Base-by-base conservation (phyloP, 1,139 yeast species). In the Yamadazyma spencermartinsiae region DNA sequence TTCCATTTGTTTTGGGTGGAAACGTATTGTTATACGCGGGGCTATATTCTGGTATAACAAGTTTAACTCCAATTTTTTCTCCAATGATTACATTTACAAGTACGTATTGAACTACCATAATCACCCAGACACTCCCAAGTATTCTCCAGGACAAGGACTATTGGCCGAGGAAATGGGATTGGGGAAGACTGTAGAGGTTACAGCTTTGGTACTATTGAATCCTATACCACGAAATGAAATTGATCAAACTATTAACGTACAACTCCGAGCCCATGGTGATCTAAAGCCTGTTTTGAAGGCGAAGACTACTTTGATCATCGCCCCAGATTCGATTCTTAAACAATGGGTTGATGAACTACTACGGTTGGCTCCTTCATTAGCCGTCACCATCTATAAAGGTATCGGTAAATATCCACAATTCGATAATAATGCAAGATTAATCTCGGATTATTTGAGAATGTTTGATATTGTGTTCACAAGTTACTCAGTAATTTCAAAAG, bases 121-220 rank as follows among this genome's bases (percentile, higher is more conserved):
- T 2, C 47, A 45, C 8, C 19, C 35, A 1, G 46, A 42, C 14
- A 45, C 45, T 33, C 25, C 53, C 46, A 2, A 51, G 10, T 38
- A 37, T 4, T 38, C 65, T 6, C 75, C 74, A 2, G 90, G 88
- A 0, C 74, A 72, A 41, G 96, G 92, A 0, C 63, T 90, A 7
- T 59, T 90, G 28, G 85, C 94, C 1, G 98, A 90, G 55, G 98
- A 92, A 60, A 92, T 92, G 98, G 98, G 98, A 0, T 71, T 92
- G 4, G 98, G 98, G 0, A 92, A 92, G 56, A 90, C 98, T 0
- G 82, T 92, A 2, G 98, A 92, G 56, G 68, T 88, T 6, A 69
- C 88, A 2, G 71, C 95, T 0, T 61, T 89, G 25, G 62, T 83
- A 0, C 55, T 82, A 3, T 54, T 82, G 39, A 84, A 90, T 55